Percentiles rank a stretch among this genome's conserved stretches.
phyloP scores from a whole-genome alignment of 495 filamentous ascomycete genomes.

The Acidomyces sp. region DNA sequence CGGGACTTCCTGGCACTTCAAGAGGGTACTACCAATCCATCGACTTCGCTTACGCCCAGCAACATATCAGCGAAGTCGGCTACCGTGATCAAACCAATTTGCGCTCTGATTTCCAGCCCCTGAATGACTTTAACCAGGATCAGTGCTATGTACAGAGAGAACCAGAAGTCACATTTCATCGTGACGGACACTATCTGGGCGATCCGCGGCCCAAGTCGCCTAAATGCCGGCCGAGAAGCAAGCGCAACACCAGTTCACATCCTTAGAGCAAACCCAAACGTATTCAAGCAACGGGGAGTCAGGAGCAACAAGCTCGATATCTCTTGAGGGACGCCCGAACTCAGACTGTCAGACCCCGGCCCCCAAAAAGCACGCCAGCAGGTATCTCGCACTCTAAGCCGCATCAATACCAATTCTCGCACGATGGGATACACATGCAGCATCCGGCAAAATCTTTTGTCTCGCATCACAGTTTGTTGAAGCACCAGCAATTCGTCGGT shows the following conservation, averaged over 20 bases:
- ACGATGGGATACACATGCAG: conserved; percentile 1
- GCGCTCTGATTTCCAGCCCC: conserved; percentile 18
- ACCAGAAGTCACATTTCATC: conserved; percentile 8
- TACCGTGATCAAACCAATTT: conserved; percentile 3
- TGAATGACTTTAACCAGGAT: conserved; percentile 1
- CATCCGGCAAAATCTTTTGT: neutral
- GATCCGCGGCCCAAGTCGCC: conserved; percentile 1
- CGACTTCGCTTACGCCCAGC: neutral
- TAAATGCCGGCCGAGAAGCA: conserved; percentile 6
- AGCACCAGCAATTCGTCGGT: neutral
- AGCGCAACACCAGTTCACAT: neutral
- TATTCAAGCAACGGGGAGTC: neutral
- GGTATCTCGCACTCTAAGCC: no score
- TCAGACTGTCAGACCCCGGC: conserved; percentile 6
- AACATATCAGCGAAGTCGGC: neutral
- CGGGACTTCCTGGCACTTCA: conserved; percentile 1
- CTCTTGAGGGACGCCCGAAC: conserved; percentile 12
- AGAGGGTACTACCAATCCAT: neutral
- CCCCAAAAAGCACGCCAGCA: conserved; percentile 15
- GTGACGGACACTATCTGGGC: conserved; percentile 9
- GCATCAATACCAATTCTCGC: no score
- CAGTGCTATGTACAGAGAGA: neutral
- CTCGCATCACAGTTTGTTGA: neutral
- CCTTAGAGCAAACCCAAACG: conserved; percentile 2
- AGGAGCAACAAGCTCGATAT: conserved; percentile 9